Conservation (phyloP, 2,329 filamentous ascomycete genomes). For the Fusarium sp. region DNA sequence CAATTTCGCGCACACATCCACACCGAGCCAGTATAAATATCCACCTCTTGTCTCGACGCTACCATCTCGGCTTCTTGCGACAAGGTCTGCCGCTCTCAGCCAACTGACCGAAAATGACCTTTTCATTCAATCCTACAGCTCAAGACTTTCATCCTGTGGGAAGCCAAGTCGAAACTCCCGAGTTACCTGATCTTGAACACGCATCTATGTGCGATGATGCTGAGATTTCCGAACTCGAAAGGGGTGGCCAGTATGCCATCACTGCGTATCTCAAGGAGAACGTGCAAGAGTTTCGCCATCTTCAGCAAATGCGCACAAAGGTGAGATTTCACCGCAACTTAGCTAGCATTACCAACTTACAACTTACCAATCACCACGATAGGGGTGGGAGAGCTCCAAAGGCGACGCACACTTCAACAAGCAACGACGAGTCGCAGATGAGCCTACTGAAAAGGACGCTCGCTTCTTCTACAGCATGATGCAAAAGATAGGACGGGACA, state of each 20-base stretch:
- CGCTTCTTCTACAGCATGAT: slow-evolving; percentile 57
- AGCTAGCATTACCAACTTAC: no score
- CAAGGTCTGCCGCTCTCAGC: neutral
- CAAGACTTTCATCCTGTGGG: neutral
- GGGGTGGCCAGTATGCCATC: neutral
- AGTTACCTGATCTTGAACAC: neutral
- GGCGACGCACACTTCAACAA: slow-evolving; percentile 58
- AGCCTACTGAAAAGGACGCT: slow-evolving; percentile 34
- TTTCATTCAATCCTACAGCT: neutral
- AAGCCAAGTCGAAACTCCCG: neutral
- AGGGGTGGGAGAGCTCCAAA: slow-evolving; percentile 59
- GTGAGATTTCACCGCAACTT: neutral
- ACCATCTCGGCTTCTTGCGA: neutral
- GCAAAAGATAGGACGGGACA: slow-evolving; percentile 55
- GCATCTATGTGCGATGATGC: rapidly evolving
- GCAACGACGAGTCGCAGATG: slow-evolving; percentile 54
- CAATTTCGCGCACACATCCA: neutral
- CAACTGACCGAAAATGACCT: neutral
- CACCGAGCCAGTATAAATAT: neutral
- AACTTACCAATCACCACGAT: neutral
- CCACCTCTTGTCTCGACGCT: neutral
- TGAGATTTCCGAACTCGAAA: neutral
- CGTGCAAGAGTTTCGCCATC: slow-evolving; percentile 5
- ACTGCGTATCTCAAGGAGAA: slow-evolving; percentile 6
- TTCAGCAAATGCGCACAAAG: slow-evolving; percentile 22